Conservation (phyloP, 139 green algal species). For the Chlamydomonas eustigma region DNA sequence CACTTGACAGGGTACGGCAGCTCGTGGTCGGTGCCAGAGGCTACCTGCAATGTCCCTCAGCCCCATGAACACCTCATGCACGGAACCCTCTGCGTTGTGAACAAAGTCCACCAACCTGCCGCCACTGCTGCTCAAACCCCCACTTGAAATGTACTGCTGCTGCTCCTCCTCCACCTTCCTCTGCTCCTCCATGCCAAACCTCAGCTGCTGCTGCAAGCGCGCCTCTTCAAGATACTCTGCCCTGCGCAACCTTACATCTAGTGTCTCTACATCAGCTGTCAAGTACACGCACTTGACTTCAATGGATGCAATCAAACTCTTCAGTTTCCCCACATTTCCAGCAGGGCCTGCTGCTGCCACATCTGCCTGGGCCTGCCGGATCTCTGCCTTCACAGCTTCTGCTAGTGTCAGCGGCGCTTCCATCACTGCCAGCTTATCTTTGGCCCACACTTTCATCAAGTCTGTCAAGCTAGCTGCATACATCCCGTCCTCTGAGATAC, state of each 20-base stretch:
- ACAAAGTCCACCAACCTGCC: not conserved
- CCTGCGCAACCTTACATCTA: conserved; percentile 43
- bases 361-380: not conserved
- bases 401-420: conserved; percentile 40
- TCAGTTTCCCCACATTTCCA: not conserved
- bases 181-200: conserved; percentile 11
- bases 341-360: not conserved
- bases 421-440: conserved; percentile 35
- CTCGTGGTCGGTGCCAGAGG: conserved; percentile 25
- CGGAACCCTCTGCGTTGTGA: not conserved
- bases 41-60: not conserved
- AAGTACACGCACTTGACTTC: conserved; percentile 27
- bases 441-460: conserved; percentile 25
- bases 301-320: not conserved
- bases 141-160: no score
- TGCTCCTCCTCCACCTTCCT: not conserved
- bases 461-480: conserved; percentile 12
- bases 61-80: not conserved
- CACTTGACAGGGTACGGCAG: conserved; percentile 21
- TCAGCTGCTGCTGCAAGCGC: conserved; percentile 19
- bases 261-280: conserved; percentile 17
- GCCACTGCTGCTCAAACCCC: not conserved
- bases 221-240: conserved; percentile 33
- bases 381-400: conserved; percentile 20
- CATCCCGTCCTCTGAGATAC: not conserved